A percentile compares a stretch with the other conserved stretches of the same genome.
phyloP scores from a whole-genome alignment of 495 filamentous ascomycete species.

The Lasiosphaeria hispida region DNA sequence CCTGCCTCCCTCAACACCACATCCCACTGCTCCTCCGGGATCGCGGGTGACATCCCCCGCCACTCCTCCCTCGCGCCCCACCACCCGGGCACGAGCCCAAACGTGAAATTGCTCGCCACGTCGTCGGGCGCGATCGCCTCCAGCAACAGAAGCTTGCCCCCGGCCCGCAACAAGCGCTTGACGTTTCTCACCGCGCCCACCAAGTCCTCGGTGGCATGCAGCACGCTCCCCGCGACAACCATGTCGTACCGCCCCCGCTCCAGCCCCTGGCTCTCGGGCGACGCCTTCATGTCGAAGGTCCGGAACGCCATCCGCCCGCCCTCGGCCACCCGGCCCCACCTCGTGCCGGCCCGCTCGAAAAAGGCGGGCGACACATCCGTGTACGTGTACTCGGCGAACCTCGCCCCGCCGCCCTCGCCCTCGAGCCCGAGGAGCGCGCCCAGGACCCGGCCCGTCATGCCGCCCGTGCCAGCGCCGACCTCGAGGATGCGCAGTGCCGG shows the following conservation, averaged over 20 bases:
- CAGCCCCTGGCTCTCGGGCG: conserved; percentile 30
- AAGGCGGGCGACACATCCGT: conserved; percentile 55
- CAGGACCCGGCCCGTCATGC: conserved; percentile 29
- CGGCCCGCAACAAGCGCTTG: conserved; percentile 32
- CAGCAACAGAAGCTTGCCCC: conserved; percentile 37
- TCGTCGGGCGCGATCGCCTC: conserved; percentile 32
- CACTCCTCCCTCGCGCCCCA: conserved; percentile 43
- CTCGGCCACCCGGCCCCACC: conserved; percentile 14
- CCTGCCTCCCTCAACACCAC: conserved; percentile 34
- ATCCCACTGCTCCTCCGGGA: conserved; percentile 42
- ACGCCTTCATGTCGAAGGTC: conserved; percentile 31
- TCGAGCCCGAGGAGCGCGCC: conserved; percentile 21
- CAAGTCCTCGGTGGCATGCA: conserved; percentile 48
- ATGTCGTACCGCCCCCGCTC: conserved; percentile 36
- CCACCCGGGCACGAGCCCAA: conserved; percentile 51
- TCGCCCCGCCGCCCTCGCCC: conserved; percentile 17
- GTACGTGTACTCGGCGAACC: conserved; percentile 43
- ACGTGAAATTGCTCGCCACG: conserved; percentile 36
- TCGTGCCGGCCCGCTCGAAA: conserved; percentile 40
- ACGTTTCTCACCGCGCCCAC: conserved; percentile 37
- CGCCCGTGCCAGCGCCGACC: conserved; percentile 48
- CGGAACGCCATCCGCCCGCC: conserved; percentile 30
- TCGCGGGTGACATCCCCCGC: conserved; percentile 29
- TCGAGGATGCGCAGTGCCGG: conserved; percentile 45
- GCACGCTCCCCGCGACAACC: conserved; percentile 45